Percentiles rank a stretch among this genome's conserved stretches.
Conservation (phyloP, 1,284 basidiomycete species). For the Irpex sp. region DNA sequence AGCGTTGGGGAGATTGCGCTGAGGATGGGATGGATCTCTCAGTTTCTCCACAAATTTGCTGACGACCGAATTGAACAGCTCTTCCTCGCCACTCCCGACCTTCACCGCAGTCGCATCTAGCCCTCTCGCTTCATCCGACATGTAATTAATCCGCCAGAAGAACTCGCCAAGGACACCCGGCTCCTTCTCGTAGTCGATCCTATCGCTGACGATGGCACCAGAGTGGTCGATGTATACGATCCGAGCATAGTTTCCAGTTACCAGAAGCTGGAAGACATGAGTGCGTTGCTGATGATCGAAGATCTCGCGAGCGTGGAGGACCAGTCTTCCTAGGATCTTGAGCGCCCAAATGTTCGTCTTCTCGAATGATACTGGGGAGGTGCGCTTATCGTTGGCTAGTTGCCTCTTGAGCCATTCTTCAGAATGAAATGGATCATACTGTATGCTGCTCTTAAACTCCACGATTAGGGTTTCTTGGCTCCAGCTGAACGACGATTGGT, state of each 20-base stretch:
- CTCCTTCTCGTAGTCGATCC: slow-evolving; percentile 22
- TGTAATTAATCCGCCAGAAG: slow-evolving; percentile 21
- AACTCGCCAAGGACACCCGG: slow-evolving; percentile 22
- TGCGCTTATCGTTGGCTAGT: background rate
- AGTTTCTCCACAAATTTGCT: background rate
- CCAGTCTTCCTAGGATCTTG: background rate
- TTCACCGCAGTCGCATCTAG: slow-evolving; percentile 17
- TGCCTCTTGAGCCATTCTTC: background rate
- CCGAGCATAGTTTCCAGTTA: slow-evolving; percentile 20
- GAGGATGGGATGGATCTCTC: background rate
- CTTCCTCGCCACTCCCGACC: slow-evolving; percentile 1
- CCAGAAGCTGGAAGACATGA: slow-evolving; percentile 22
- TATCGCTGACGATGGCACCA: slow-evolving; percentile 23
- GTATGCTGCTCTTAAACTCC: background rate
- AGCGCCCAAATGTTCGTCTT: background rate
- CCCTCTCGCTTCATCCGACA: slow-evolving; percentile 15
- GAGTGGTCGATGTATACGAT: slow-evolving; percentile 29
- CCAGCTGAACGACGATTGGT: background rate
- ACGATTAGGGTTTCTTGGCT: background rate
- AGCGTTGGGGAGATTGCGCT: background rate
- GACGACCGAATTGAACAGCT: background rate
- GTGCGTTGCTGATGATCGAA: slow-evolving; percentile 3
- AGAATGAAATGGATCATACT: background rate
- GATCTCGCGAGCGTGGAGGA: background rate
- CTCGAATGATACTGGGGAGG: background rate